Conservation (phyloP, 139 green algal species). For the Volvox reticuliferus region DNA sequence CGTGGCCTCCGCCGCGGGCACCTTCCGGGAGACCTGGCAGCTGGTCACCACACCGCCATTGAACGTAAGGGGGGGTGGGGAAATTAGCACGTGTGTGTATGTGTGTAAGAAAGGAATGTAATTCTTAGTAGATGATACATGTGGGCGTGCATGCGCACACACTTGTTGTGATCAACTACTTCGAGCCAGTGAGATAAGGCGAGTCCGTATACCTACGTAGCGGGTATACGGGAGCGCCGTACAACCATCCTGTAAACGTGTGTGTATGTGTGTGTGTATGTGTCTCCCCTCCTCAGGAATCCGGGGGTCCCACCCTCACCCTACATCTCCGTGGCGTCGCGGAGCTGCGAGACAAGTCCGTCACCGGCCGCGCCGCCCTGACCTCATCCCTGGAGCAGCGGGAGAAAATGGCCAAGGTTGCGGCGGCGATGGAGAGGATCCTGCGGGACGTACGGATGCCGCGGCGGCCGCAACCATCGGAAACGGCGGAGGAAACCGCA, state of each 20-base stretch:
- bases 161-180: too few species aligned
- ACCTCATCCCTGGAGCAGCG: neutral
- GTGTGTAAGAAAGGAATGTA: too few species aligned
- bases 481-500: neutral
- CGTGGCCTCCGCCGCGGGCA: slow-evolving; percentile 1
- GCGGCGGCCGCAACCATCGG: neutral
- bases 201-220: too few species aligned
- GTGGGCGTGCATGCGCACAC: too few species aligned
- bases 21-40: slow-evolving; percentile 44
- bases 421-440: slow-evolving; percentile 40
- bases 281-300: neutral
- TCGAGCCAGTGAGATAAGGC: too few species aligned
- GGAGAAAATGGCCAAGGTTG: slow-evolving; percentile 38
- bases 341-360: slow-evolving; percentile 20
- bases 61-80: neutral
- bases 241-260: too few species aligned
- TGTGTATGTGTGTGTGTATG: too few species aligned
- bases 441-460: slow-evolving; percentile 29
- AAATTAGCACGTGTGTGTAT: too few species aligned
- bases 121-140: too few species aligned
- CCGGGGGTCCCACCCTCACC: neutral
- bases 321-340: slow-evolving; percentile 14
- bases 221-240: too few species aligned
- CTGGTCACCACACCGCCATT: slow-evolving; percentile 35
- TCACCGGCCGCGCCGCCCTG: neutral